Percentiles rank a stretch among this genome's conserved stretches.
Conservation (phyloP, 108 stramenopile genomes). For the Fistulifera pelliculosa region DNA sequence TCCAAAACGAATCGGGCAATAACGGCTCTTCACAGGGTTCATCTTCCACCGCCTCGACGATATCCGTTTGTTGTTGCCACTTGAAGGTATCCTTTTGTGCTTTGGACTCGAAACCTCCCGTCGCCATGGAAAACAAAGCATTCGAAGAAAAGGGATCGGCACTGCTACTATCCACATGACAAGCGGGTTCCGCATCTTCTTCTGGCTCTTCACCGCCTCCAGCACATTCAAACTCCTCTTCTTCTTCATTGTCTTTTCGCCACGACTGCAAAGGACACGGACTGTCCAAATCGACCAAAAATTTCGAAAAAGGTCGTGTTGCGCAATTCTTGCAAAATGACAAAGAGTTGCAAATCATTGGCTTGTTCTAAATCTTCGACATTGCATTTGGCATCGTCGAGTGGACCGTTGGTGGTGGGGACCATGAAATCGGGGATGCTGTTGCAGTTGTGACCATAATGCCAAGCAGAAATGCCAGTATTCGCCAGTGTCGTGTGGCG, state of each 20-base stretch:
- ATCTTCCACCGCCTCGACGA: constrained; percentile 14
- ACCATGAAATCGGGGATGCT: too few relatives aligned
- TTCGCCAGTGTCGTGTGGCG: too few relatives aligned
- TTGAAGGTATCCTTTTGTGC: constrained; percentile 53
- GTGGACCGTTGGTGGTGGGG: constrained; percentile 23
- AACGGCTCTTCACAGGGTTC: constrained; percentile 13
- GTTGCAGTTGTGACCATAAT: too few relatives aligned
- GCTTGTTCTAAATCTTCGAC: constrained; percentile 81
- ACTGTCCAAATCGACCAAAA: constrained; percentile 74
- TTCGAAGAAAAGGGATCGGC: constrained; percentile 10
- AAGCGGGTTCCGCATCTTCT: constrained; percentile 68
- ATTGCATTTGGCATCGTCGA: constrained; percentile 69
- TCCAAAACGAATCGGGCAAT: constrained; percentile 76
- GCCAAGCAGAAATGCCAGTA: too few relatives aligned
- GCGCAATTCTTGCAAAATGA: constrained; percentile 64
- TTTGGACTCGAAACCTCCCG: constrained; percentile 30
- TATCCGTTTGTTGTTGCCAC: constrained; percentile 61
- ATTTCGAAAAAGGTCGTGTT: constrained; percentile 68
- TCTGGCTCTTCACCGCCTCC: constrained; percentile 52
- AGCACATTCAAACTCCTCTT: constrained; percentile 67
- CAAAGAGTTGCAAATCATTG: constrained; percentile 76
- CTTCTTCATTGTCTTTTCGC: constrained; percentile 29
- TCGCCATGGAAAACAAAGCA: constrained; percentile 16
- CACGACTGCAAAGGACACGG: constrained; percentile 56
- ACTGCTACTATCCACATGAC: constrained; percentile 34